Base-by-base conservation (phyloP, 139 green algal species). In the Coelastrella sp. region DNA sequence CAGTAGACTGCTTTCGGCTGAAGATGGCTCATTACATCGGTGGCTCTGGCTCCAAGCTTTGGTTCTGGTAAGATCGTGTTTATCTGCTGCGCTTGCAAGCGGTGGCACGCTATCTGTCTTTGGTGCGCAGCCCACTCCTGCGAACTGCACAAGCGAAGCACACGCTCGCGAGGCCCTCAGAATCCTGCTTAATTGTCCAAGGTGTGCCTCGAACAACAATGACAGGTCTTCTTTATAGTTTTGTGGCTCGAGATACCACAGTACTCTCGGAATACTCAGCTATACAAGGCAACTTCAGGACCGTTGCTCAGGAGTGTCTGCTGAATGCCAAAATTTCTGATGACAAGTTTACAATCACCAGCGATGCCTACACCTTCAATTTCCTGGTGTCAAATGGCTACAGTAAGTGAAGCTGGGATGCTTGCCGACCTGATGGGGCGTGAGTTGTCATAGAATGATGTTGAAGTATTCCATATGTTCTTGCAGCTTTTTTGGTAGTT, bases 221-320 rank as follows among this genome's bases (percentile, higher is more conserved):
- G 77, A 27, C 77, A 6, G 59, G 77, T 19, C 84, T 98, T 3
- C 93, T 98, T 19, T 98, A 97, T 85, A 89, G 89, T 13, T 96
- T 98, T 78, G 95, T 98, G 0, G 89, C 94, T 0, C 89, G 95
- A 0, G 94, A 89, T 2, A 94, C 86, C 0, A 40, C 25, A 8
- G 93, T 99, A 17, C 89, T 99, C 3, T 94, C 95, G 0, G 96
- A 99, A 53, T 45, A 75, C 35, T 35, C 40, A 11, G n/a, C 38
- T 8, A n/a, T 82, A 19, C n/a, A 19, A 17, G 97, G 97, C 59
- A 99, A 99, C 86, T 99, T 99, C 86, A 92, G 88, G 69, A 95
- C 93, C 0, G 92, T 99, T 21, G 96, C 95, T 1, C 91, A 98
- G 5, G 93, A 99, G 87, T 82, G 75, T 53, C 37, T 69, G 25